These are phyloP conservation scores for Hordeum vulgare DNA, from an alignment of 176 grass and related monocot species.

Conservation along the genomic window DNA sequence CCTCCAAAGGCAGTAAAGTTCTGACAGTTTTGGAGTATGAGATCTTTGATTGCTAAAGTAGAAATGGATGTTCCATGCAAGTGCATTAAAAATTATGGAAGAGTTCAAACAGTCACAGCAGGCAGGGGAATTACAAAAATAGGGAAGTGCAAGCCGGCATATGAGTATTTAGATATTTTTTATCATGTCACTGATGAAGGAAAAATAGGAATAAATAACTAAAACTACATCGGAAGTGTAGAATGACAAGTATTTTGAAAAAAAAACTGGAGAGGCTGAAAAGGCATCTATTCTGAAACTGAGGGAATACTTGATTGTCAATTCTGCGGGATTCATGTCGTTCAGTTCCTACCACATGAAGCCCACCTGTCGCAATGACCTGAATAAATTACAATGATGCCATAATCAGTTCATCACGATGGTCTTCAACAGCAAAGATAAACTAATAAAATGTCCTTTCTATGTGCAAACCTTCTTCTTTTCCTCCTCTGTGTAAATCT, in stretches of 20 bases:
- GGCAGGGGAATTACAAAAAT: background rate
- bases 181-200: background rate
- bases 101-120: background rate
- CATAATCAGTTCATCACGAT: constrained; percentile 5
- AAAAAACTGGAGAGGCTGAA: background rate
- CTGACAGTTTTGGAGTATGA: background rate
- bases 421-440: constrained; percentile 3
- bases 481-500: constrained; percentile 92
- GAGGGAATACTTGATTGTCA: constrained; percentile 70
- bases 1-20: background rate
- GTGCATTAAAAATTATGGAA: background rate
- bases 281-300: background rate
- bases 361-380: constrained; percentile 84
- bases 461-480: constrained; percentile 63
- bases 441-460: constrained; percentile 25
- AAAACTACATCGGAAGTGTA: background rate
- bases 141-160: background rate
- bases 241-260: background rate
- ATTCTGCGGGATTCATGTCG: constrained; percentile 97
- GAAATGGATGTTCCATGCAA: background rate
- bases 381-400: constrained; percentile 29
- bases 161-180: background rate
- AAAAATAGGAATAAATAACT: background rate
- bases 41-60: background rate
- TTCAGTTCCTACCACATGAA: constrained; percentile 94